A percentile compares a stretch with the other conserved stretches of the same genome.
Evolutionary conservation across 2,329 filamentous ascomycete genomes (phyloP).

Genomic region (Xylaria sp.): DNA sequence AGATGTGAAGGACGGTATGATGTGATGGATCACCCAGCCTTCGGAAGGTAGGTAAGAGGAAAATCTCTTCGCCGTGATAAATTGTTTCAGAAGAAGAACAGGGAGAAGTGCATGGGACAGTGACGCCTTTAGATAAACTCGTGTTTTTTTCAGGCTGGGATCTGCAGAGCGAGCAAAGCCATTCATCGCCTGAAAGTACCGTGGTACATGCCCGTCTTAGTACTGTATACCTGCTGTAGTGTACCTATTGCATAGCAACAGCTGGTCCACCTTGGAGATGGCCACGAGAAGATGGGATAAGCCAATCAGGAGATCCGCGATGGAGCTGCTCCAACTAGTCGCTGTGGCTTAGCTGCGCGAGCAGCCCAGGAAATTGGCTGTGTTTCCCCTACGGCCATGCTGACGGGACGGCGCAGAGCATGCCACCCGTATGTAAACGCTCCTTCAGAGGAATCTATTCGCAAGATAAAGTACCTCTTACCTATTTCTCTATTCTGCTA

Average conservation of each 20-base stretch:
- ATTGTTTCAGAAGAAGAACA: constrained; percentile 42
- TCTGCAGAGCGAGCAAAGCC: constrained; percentile 33
- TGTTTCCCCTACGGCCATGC: background rate
- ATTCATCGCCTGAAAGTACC: constrained; percentile 30
- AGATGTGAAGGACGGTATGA: constrained; percentile 29
- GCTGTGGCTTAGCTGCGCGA: constrained; percentile 32
- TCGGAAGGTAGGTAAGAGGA: constrained; percentile 37
- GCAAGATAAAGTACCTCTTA: too few species aligned
- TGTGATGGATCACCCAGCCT: constrained; percentile 44
- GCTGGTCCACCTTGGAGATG: background rate
- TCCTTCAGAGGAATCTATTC: too few species aligned
- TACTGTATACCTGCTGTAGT: background rate
- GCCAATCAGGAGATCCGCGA: constrained; percentile 17
- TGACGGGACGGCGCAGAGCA: background rate
- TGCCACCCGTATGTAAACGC: background rate
- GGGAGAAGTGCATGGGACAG: constrained; percentile 39
- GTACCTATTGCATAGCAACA: background rate
- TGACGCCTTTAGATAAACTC: constrained; percentile 41
- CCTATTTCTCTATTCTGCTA: too few species aligned
- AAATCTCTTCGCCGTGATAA: constrained; percentile 41
- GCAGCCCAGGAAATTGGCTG: background rate
- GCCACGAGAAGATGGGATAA: background rate
- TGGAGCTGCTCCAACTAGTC: constrained; percentile 13
- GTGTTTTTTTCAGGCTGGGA: constrained; percentile 45
- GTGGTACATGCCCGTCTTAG: background rate